A percentile compares a stretch with the other conserved stretches of the same genome.
Evolutionary conservation across 441 rosid genomes (phyloP).

Genomic region (Euphorbia neoarborescens): DNA sequence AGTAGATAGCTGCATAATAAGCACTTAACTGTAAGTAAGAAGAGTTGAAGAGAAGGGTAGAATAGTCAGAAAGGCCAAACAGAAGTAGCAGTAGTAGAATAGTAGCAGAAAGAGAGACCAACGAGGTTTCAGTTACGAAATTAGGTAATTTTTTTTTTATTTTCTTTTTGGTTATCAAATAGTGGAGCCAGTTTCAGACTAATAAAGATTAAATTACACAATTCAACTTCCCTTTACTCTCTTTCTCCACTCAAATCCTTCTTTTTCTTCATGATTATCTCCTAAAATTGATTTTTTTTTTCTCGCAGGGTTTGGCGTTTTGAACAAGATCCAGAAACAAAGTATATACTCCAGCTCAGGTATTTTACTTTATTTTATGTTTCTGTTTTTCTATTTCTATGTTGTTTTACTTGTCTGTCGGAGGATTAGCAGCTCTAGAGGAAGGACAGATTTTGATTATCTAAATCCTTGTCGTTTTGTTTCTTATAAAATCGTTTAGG

Average conservation of each 20-base stretch:
- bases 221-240: background rate
- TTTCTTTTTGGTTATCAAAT: background rate
- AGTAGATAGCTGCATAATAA: too few species aligned
- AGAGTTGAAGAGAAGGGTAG: background rate
- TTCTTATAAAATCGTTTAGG: background rate
- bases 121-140: conserved; percentile 1
- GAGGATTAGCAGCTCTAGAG: background rate
- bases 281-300: background rate
- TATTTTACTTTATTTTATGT: background rate
- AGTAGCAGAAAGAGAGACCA: background rate
- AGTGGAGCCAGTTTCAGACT: background rate
- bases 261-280: background rate
- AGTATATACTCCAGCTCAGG: background rate
- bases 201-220: background rate
- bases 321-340: conserved; percentile 6
- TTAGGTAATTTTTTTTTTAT: background rate
- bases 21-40: too few species aligned
- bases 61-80: conserved; percentile 7
- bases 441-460: conserved; percentile 2
- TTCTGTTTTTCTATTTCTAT: background rate
- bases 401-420: too few species aligned
- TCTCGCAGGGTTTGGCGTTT: background rate
- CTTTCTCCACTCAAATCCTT: background rate
- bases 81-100: background rate
- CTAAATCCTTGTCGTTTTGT: background rate